phyloP scores from a whole-genome alignment of 768 basidiomycete genomes.

The Pisolithus tinctorius region DNA sequence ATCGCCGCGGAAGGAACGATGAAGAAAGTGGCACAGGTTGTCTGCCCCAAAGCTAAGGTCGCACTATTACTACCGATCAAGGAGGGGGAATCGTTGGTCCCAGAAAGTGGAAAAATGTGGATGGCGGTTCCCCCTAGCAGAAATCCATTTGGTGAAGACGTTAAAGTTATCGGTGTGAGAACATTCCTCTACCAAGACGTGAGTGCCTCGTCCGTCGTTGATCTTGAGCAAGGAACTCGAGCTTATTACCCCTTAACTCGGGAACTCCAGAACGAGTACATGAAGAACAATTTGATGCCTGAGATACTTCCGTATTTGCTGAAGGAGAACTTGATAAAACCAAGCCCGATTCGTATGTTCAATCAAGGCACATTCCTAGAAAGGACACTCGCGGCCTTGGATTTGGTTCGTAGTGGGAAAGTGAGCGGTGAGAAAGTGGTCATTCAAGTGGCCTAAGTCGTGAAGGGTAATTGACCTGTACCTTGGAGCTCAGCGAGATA shows the following conservation, averaged over 20 bases:
- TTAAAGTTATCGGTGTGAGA: slow-evolving; percentile 32
- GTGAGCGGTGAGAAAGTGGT: slow-evolving; percentile 47
- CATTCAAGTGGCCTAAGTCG: slow-evolving; percentile 26
- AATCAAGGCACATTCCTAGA: slow-evolving; percentile 38
- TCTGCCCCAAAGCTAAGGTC: slow-evolving; percentile 32
- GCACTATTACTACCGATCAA: slow-evolving; percentile 45
- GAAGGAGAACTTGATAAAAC: slow-evolving; percentile 31
- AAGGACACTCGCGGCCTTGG: slow-evolving; percentile 35
- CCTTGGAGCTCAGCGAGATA: background rate
- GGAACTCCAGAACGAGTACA: slow-evolving; percentile 29
- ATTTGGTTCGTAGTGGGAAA: slow-evolving; percentile 40
- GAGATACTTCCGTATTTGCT: slow-evolving; percentile 40
- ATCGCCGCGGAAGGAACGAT: slow-evolving; percentile 34
- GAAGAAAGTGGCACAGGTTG: slow-evolving; percentile 29
- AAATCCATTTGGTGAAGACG: slow-evolving; percentile 32
- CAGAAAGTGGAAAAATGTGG: slow-evolving; percentile 19
- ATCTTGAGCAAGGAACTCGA: background rate
- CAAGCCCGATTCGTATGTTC: slow-evolving; percentile 34
- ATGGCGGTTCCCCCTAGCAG: slow-evolving; percentile 28
- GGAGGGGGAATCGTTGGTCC: slow-evolving; percentile 32
- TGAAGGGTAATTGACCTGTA: background rate
- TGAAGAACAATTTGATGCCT: slow-evolving; percentile 40
- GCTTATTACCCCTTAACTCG: background rate
- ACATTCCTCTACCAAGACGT: slow-evolving; percentile 38
- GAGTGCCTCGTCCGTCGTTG: slow-evolving; percentile 3